Conservation (phyloP, 768 basidiomycete genomes). For the Dendrothele bispora region DNA sequence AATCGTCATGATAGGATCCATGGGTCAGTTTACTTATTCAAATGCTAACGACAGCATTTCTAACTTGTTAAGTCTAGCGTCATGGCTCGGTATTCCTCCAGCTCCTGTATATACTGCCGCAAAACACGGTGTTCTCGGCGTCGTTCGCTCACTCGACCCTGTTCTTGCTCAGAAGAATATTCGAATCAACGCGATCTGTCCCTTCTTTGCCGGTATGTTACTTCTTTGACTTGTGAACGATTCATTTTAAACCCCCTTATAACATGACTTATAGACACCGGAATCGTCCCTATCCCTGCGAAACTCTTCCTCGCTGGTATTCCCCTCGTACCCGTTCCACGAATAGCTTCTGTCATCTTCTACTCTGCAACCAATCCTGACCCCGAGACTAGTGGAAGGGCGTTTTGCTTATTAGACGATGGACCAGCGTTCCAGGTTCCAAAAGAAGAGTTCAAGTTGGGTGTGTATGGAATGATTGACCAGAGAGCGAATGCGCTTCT, state of each 20-base stretch:
- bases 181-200: conserved; percentile 25
- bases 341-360: conserved; percentile 29
- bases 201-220: conserved; percentile 27
- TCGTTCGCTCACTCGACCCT: conserved; percentile 24
- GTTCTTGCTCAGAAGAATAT: conserved; percentile 14
- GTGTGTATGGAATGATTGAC: conserved; percentile 27
- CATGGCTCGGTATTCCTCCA: conserved; percentile 23
- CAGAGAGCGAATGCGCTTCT: background rate
- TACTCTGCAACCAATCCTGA: conserved; percentile 25
- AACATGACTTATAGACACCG: conserved; percentile 18
- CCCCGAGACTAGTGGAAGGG: conserved; percentile 21
- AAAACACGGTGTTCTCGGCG: conserved; percentile 30
- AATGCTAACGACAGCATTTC: background rate
- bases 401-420: conserved; percentile 27
- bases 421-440: conserved; percentile 24
- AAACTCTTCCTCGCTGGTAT: conserved; percentile 21
- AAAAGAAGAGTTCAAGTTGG: conserved; percentile 18
- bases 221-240: background rate
- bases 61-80: conserved; percentile 15
- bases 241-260: background rate
- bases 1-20: conserved; percentile 31
- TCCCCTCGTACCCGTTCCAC: conserved; percentile 24
- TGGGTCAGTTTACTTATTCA: conserved; percentile 19
- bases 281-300: conserved; percentile 17
- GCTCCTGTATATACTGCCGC: conserved; percentile 26